phyloP scores from a whole-genome alignment of 1,284 basidiomycete genomes.

The Schizopora paradoxa region DNA sequence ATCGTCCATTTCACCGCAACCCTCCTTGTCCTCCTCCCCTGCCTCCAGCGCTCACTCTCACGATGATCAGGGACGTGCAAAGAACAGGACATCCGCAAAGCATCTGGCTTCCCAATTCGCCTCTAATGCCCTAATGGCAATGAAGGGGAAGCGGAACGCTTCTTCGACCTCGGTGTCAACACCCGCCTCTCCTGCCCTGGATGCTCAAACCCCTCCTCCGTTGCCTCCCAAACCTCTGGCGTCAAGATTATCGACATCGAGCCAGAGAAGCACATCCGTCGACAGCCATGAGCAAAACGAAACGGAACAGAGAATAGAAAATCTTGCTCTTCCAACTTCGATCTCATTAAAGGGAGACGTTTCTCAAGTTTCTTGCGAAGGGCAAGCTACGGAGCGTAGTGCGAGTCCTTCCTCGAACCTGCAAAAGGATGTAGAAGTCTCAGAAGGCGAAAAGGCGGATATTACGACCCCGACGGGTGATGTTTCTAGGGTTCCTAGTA shows the following conservation, averaged over 20 bases:
- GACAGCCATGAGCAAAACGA: too few species aligned
- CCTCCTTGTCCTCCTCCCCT: neutral
- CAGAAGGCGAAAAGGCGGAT: neutral
- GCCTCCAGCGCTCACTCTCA: constrained; percentile 10
- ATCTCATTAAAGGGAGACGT: neutral
- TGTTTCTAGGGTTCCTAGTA: constrained; percentile 1
- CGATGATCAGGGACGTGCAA: too few species aligned
- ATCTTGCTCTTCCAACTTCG: neutral
- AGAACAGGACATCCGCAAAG: constrained; percentile 11
- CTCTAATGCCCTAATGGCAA: constrained; percentile 10
- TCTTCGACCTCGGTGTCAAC: constrained; percentile 5
- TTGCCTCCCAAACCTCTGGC: constrained; percentile 13
- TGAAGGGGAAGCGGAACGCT: constrained; percentile 16
- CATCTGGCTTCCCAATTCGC: constrained; percentile 16
- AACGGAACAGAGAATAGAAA: constrained; percentile 2
- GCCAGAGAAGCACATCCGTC: constrained; percentile 2
- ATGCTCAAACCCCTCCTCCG: constrained; percentile 10
- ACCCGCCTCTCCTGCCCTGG: constrained; percentile 7
- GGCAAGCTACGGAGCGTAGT: too few species aligned
- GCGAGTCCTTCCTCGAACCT: too few species aligned
- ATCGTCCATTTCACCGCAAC: neutral
- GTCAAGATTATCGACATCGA: constrained; percentile 8
- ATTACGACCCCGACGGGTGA: neutral
- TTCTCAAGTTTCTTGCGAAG: too few species aligned
- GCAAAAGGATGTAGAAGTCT: too few species aligned